Evolutionary conservation across 345 rosid species (phyloP).

Genomic region (Clausena lansium): DNA sequence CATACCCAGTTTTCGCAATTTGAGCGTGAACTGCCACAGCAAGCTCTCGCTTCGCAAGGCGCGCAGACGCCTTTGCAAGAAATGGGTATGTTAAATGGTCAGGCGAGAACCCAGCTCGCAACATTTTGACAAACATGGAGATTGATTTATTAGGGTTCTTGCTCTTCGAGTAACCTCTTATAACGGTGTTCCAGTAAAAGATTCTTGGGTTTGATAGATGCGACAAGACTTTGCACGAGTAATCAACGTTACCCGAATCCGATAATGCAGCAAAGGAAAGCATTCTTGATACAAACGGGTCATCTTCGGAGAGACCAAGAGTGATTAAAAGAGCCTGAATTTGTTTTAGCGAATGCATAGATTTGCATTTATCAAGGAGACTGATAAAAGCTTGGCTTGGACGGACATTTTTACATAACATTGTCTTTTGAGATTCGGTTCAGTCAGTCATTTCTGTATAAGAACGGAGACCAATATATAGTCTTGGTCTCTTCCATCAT

Average conservation of each 20-base stretch:
- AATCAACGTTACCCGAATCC: conserved; percentile 38
- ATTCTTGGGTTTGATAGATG: conserved; percentile 37
- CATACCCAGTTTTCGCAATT: conserved; percentile 48
- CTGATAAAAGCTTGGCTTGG: conserved; percentile 14
- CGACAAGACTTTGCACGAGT: conserved; percentile 46
- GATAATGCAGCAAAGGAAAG: conserved; percentile 55
- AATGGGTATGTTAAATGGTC: conserved; percentile 80
- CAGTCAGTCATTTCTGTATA: background rate
- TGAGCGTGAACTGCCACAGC: conserved; percentile 49
- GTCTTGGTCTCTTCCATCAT: too few relatives aligned
- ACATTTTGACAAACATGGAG: conserved; percentile 49
- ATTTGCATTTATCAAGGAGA: conserved; percentile 52
- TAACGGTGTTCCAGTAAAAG: conserved; percentile 56
- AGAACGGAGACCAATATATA: background rate
- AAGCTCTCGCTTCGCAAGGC: conserved; percentile 39
- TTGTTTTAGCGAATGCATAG: conserved; percentile 49
- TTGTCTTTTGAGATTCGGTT: too few relatives aligned
- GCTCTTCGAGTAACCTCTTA: conserved; percentile 62
- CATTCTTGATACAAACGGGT: conserved; percentile 41
- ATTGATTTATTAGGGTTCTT: conserved; percentile 52
- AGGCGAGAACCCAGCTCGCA: conserved; percentile 46
- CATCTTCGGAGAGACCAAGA: conserved; percentile 50
- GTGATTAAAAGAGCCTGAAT: conserved; percentile 54
- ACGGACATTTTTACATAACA: background rate
- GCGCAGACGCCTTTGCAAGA: conserved; percentile 60